phyloP scores from a whole-genome alignment of 495 filamentous ascomycete genomes.

The Tuber borchii region DNA sequence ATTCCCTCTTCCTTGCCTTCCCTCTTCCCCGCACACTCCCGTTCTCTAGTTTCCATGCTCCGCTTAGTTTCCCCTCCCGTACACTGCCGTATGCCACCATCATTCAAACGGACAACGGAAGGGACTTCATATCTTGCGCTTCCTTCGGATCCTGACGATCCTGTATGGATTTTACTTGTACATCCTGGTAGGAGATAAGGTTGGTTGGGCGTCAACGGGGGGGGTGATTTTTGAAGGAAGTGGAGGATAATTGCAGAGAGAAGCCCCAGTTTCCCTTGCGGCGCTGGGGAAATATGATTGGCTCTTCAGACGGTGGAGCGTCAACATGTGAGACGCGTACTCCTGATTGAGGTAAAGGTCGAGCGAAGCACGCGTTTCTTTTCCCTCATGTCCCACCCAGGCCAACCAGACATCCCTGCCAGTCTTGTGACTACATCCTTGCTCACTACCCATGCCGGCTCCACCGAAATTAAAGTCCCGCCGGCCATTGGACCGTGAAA shows the following conservation, averaged over 20 bases:
- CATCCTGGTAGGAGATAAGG: slow-evolving; percentile 26
- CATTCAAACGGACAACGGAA: slow-evolving; percentile 4
- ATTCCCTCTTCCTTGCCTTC: slow-evolving; percentile 1
- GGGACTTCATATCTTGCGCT: not conserved
- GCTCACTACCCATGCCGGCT: slow-evolving; percentile 37
- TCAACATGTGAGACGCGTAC: slow-evolving; percentile 36
- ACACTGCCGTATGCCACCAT: not conserved
- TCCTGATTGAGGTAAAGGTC: slow-evolving; percentile 21
- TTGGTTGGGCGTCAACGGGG: slow-evolving; percentile 6
- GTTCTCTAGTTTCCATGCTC: slow-evolving; percentile 4
- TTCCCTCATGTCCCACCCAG: slow-evolving; percentile 29
- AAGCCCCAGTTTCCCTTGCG: slow-evolving; percentile 23
- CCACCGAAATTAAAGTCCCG: slow-evolving; percentile 36
- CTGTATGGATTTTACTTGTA: not conserved
- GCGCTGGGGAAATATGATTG: slow-evolving; percentile 24
- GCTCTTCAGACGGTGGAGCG: slow-evolving; percentile 11
- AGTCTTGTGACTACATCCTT: slow-evolving; percentile 36
- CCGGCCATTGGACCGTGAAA: slow-evolving; percentile 28
- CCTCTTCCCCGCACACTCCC: slow-evolving; percentile 1
- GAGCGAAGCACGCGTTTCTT: slow-evolving; percentile 29
- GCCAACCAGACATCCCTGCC: slow-evolving; percentile 31
- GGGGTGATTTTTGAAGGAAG: slow-evolving; percentile 20
- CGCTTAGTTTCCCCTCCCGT: not conserved
- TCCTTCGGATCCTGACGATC: not conserved
- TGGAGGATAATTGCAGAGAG: slow-evolving; percentile 33